Conservation (phyloP, 768 basidiomycete genomes). For the Collybia sp. region DNA sequence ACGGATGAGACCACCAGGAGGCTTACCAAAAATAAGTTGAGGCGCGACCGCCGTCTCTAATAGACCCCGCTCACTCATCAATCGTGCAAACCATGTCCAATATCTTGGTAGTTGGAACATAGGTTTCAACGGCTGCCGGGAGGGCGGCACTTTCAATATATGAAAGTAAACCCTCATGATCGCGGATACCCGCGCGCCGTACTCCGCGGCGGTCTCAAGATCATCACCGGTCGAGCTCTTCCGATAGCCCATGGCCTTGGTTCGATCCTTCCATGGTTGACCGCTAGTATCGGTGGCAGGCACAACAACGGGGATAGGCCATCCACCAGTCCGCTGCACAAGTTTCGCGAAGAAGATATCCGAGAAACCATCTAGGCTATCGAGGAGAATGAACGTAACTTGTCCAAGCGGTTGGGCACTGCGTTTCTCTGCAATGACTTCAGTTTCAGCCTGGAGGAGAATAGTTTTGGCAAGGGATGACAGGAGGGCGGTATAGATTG, state of each 20-base stretch:
- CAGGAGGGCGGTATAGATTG: slow-evolving; percentile 71
- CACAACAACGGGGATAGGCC: slow-evolving; percentile 71
- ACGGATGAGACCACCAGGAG: slow-evolving; percentile 2
- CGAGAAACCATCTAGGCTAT: slow-evolving; percentile 51
- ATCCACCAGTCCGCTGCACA: slow-evolving; percentile 84
- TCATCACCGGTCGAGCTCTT: slow-evolving; percentile 28
- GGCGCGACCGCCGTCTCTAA: slow-evolving; percentile 58
- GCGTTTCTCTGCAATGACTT: slow-evolving; percentile 84
- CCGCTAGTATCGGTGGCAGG: slow-evolving; percentile 49
- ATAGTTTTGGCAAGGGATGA: slow-evolving; percentile 89
- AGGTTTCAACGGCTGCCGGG: slow-evolving; percentile 35
- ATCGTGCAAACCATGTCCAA: slow-evolving; percentile 72
- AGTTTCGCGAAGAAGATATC: slow-evolving; percentile 82
- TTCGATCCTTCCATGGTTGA: slow-evolving; percentile 35
- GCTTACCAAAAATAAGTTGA: slow-evolving; percentile 65
- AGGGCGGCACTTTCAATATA: slow-evolving; percentile 47
- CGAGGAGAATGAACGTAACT: slow-evolving; percentile 68
- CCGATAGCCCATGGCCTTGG: slow-evolving; percentile 56
- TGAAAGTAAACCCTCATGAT: slow-evolving; percentile 86
- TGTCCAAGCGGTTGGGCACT: slow-evolving; percentile 81
- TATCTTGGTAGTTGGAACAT: slow-evolving; percentile 59
- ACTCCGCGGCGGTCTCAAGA: slow-evolving; percentile 57
- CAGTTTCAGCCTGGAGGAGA: slow-evolving; percentile 88
- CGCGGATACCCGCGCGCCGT: slow-evolving; percentile 65
- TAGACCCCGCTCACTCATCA: slow-evolving; percentile 47